Evolutionary conservation across 108 stramenopile species (phyloP), one percentile per base, ranked within the genome.

Genomic region (Nitzschia palea): DNA sequence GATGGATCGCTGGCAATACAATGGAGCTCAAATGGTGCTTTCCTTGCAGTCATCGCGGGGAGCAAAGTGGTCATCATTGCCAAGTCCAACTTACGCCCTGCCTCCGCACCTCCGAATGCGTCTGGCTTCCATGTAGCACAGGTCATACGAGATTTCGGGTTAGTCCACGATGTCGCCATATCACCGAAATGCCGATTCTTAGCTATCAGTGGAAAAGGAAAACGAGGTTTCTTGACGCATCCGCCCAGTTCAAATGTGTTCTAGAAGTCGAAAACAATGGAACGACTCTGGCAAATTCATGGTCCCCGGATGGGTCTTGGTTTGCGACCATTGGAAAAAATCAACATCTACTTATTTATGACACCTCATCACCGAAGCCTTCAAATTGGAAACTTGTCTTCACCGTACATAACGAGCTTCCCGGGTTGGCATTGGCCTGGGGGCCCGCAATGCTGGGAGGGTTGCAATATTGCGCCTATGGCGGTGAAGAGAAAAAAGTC

Each of bases 361-460:
- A 89, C 55, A 76, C 76, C 3, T 74, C 66, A 14, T 26, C 44
- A 28, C 18, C 51, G 23, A 15, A 47, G 32, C 48, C 86, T 26
- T 32, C 58, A 31, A 25, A 73, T 52, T 89, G 88, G 88, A 48
- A 57, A 25, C 40, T 62, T 20, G 48, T 89, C 26, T 86, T 86
- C 62, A 59, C 82, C 10, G 70, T 89, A 8, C 44, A 75, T 3
- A 73, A 64, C 0, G 63, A 63, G 10, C 43, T 66, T 2, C 32
- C 76, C 22, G 79, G 82, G 8, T 47, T 57, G 28, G 80, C 88
- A n/a, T 71, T 89, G 29, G 81, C 84, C n/a, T 89, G 88, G 88
- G 84, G 80, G 22, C 80, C 80, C 20, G 52, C 78, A 10, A 65
- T 58, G 44, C 50, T 62, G 9, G 72, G 57, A 35, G 87, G 82